Conservation (phyloP, 176 grass and related monocot genomes). For the Aegilops tauschii region DNA sequence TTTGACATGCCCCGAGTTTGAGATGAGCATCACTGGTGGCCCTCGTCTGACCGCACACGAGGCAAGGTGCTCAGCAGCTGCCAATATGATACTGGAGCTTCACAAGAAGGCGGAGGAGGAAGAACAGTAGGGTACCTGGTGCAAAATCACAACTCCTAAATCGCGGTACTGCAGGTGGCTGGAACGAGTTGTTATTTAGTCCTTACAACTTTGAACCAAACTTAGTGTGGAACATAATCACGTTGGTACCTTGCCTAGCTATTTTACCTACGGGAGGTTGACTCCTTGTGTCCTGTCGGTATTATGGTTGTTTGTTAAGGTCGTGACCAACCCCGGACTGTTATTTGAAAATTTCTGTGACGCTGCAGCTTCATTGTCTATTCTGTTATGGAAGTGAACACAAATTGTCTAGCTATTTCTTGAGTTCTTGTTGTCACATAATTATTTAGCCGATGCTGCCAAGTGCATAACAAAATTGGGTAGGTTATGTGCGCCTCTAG, state of each 20-base stretch:
- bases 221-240: background rate
- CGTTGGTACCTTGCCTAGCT: background rate
- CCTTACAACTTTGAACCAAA: background rate
- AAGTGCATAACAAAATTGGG: no score
- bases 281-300: background rate
- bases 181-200: background rate
- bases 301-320: background rate
- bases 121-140: background rate
- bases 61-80: constrained; percentile 40
- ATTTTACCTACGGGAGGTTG: background rate
- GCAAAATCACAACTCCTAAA: background rate
- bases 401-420: background rate
- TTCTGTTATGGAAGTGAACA: background rate
- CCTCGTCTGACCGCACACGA: constrained; percentile 14
- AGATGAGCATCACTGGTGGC: constrained; percentile 20
- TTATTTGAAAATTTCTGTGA: background rate
- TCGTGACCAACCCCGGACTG: no score
- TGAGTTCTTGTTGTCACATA: background rate
- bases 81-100: constrained; percentile 30
- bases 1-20: constrained; percentile 32
- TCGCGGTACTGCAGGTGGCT: background rate
- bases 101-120: constrained; percentile 16
- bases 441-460: background rate
- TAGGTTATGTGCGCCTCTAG: no score
- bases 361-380: background rate